These are phyloP conservation scores for Colletotrichum eleusines DNA, from an alignment of 2,329 filamentous ascomycete species.

Conservation along the genomic window DNA sequence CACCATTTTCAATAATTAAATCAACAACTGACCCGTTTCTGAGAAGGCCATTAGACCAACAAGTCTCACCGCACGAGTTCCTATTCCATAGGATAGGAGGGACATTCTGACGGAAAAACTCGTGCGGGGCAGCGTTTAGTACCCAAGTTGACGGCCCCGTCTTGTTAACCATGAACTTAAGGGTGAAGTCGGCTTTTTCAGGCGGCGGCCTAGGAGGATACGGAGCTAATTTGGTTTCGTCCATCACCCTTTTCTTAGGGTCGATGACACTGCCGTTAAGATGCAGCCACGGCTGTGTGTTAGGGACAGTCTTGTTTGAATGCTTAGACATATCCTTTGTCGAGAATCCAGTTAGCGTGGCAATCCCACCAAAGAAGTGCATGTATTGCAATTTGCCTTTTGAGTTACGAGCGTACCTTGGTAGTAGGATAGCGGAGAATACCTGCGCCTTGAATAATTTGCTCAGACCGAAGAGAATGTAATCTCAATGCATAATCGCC, in stretches of 20 bases:
- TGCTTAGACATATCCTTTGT: constrained; percentile 5
- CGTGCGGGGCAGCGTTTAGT: constrained; percentile 13
- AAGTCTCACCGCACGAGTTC: constrained; percentile 5
- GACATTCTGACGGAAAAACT: constrained; percentile 35
- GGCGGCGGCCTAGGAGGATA: constrained; percentile 14
- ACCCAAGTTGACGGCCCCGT: constrained; percentile 22
- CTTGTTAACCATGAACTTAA: constrained; percentile 18
- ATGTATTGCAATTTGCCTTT: not conserved
- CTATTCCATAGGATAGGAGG: constrained; percentile 26
- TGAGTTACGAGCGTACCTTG: not conserved
- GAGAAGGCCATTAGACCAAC: constrained; percentile 19
- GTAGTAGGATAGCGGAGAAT: constrained; percentile 7
- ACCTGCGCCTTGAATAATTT: constrained; percentile 27
- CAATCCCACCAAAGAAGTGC: not conserved
- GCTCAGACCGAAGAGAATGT: constrained; percentile 22
- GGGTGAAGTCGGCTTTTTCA: constrained; percentile 20
- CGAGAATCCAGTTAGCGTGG: accelerated
- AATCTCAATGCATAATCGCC: constrained; percentile 23
- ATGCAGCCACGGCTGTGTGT: constrained; percentile 9
- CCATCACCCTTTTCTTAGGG: not conserved
- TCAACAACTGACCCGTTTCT: constrained; percentile 24
- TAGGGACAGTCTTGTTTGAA: constrained; percentile 9
- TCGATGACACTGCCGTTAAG: constrained; percentile 24
- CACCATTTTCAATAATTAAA: constrained; percentile 10
- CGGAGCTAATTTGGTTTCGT: constrained; percentile 9